phyloP scores from a whole-genome alignment of 306 rosid genomes.

The cucumber (Cucumis sativus) region Cucumber_9930_V3 NC_026657.2:40303001-40303500 shows the following conservation, averaged over 20 bases:
- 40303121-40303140: too few relatives aligned
- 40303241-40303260: too few relatives aligned
- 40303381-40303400: conserved; percentile 95
- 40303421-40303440: background rate
- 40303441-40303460: conserved; percentile 2
- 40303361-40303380: conserved; percentile 72
- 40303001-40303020: background rate
- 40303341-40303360: conserved; percentile 43
- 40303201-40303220: too few relatives aligned
- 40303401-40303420: conserved; percentile 60
- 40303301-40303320: conserved; percentile 38
- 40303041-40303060: too few relatives aligned
- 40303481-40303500: background rate
- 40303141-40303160: too few relatives aligned
- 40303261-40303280: background rate
- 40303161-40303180: too few relatives aligned
- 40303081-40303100: too few relatives aligned
- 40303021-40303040: too few relatives aligned
- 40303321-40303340: conserved; percentile 32
- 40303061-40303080: too few relatives aligned
- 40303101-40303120: too few relatives aligned
- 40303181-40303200: too few relatives aligned
- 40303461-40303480: background rate
- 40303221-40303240: too few relatives aligned
- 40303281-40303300: background rate